phyloP scores from a whole-genome alignment of 768 basidiomycete genomes.

The Agaricus subrufescens region DNA sequence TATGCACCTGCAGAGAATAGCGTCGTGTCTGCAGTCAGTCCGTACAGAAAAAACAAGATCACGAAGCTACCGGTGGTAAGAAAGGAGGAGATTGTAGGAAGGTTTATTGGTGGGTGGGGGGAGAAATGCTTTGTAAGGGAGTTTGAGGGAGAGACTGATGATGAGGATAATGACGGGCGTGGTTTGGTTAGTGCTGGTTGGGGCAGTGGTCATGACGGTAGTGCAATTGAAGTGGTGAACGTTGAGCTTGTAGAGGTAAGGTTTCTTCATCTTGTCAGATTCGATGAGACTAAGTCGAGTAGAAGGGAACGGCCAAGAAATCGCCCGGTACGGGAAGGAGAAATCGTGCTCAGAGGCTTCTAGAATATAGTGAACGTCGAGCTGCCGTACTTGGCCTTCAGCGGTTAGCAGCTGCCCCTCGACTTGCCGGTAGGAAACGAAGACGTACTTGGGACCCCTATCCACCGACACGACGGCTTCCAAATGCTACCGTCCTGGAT shows the following conservation, averaged over 20 bases:
- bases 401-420: conserved; percentile 18
- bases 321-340: conserved; percentile 50
- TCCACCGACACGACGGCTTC: conserved; percentile 25
- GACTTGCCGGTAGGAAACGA: conserved; percentile 39
- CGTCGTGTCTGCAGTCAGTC: neutral
- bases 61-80: conserved; percentile 17
- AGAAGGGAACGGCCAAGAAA: conserved; percentile 49
- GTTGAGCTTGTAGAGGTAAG: conserved; percentile 63
- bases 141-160: conserved; percentile 23
- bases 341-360: conserved; percentile 62
- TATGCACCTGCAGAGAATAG: conserved; percentile 8
- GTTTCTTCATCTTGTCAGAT: conserved; percentile 6
- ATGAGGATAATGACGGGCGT: conserved; percentile 52
- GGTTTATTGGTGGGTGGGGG: conserved; percentile 43
- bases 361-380: conserved; percentile 63
- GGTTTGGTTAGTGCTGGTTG: conserved; percentile 63
- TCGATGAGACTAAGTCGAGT: conserved; percentile 2
- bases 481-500: conserved; percentile 38
- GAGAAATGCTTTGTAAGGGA: conserved; percentile 30
- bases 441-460: conserved; percentile 28
- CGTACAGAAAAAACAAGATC: conserved; percentile 8
- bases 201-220: conserved; percentile 79
- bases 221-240: conserved; percentile 65
- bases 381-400: conserved; percentile 37
- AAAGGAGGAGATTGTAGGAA: conserved; percentile 39